phyloP scores from a whole-genome alignment of 2,329 filamentous ascomycete genomes.

The Talaromyces sp. region DNA sequence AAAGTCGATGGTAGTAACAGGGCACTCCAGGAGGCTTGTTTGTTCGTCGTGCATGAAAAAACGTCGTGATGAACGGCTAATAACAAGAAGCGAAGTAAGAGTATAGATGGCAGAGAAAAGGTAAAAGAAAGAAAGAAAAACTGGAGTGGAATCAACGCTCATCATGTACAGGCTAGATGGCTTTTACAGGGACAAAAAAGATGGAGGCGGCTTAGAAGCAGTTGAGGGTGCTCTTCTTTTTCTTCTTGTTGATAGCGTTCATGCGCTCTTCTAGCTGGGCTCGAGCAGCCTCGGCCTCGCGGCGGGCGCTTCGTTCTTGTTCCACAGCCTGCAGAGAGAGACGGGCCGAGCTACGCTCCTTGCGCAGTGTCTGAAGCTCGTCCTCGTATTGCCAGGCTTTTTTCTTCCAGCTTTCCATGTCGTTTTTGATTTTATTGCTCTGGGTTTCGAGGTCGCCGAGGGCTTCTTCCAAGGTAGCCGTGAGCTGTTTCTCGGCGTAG shows the following conservation, averaged over 20 bases:
- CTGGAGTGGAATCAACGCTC: constrained; percentile 9
- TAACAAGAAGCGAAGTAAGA: constrained; percentile 5
- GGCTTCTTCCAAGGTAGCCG: constrained; percentile 89
- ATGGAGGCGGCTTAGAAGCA: constrained; percentile 67
- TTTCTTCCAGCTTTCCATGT: constrained; percentile 86
- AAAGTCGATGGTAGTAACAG: constrained; percentile 3
- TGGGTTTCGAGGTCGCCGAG: constrained; percentile 89
- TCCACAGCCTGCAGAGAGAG: constrained; percentile 82
- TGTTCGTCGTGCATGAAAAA: constrained; percentile 11
- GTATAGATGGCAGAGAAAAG: not conserved
- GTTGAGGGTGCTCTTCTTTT: constrained; percentile 91
- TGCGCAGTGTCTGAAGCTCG: constrained; percentile 49
- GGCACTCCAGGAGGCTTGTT: constrained; percentile 10
- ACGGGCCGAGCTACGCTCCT: constrained; percentile 55
- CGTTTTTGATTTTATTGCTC: constrained; percentile 83
- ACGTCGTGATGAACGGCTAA: constrained; percentile 11
- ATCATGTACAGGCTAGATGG: constrained; percentile 1
- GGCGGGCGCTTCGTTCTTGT: constrained; percentile 88
- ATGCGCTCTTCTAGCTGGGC: constrained; percentile 92
- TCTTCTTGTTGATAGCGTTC: constrained; percentile 86
- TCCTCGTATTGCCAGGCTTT: constrained; percentile 72
- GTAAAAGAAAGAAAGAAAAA: not conserved
- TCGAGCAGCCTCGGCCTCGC: constrained; percentile 82
- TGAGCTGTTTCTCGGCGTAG: constrained; percentile 92
- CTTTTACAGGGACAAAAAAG: constrained; percentile 10